Percentiles rank a stretch among this genome's conserved stretches.
phyloP scores from a whole-genome alignment of 1,284 basidiomycete species.

The Papiliotrema flavescens region DNA sequence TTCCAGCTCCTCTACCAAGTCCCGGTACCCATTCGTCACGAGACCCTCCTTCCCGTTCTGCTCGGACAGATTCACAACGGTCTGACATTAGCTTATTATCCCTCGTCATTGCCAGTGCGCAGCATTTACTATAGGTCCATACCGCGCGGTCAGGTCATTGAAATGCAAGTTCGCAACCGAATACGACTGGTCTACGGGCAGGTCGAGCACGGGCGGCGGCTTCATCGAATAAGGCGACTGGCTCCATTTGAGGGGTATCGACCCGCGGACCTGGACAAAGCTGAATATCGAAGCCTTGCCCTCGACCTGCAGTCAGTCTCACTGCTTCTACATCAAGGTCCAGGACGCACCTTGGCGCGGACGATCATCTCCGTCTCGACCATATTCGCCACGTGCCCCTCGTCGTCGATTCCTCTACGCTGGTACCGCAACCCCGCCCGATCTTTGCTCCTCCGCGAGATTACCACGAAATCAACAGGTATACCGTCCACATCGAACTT shows the following conservation, averaged over 20 bases:
- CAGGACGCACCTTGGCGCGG: conserved; percentile 61
- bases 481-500: conserved; percentile 56
- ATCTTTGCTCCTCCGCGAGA: conserved; percentile 54
- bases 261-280: conserved; percentile 84
- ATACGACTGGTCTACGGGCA: conserved; percentile 68
- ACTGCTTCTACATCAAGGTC: conserved; percentile 2
- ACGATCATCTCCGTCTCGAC: conserved; percentile 64
- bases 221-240: conserved; percentile 71
- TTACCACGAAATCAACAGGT: conserved; percentile 51
- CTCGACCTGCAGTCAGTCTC: conserved; percentile 47
- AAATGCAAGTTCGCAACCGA: conserved; percentile 74
- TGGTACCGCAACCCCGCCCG: conserved; percentile 56
- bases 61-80: conserved; percentile 83
- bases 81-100: conserved; percentile 51
- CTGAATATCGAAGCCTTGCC: conserved; percentile 72
- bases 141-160: conserved; percentile 60
- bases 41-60: conserved; percentile 79
- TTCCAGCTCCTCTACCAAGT: conserved; percentile 61
- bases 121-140: conserved; percentile 67
- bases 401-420: conserved; percentile 54
- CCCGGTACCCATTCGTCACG: conserved; percentile 73
- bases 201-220: conserved; percentile 77
- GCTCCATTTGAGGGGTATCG: conserved; percentile 85
- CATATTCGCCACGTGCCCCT: conserved; percentile 56
- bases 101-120: not conserved